These are phyloP conservation scores for Schizochytrium sp. DNA, from an alignment of 108 stramenopile species.

Conservation along the genomic window DNA sequence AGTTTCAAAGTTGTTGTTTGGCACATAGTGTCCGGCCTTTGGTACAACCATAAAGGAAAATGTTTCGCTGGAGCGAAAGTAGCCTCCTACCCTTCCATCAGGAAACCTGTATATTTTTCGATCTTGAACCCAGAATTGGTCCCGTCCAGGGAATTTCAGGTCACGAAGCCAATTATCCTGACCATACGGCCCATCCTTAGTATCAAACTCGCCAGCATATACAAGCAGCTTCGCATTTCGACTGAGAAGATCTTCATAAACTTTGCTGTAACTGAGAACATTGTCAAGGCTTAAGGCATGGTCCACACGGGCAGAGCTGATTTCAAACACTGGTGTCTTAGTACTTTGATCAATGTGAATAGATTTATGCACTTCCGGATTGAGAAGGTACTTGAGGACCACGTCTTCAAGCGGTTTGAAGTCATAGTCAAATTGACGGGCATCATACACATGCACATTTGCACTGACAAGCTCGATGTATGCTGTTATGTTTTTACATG, in stretches of 20 bases:
- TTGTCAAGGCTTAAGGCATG: conserved; percentile 22
- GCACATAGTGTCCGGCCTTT: conserved; percentile 56
- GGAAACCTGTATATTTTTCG: conserved; percentile 7
- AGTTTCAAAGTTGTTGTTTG: conserved; percentile 28
- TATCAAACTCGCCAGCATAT: conserved; percentile 51
- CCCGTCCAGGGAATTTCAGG: not conserved
- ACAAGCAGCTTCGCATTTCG: not conserved
- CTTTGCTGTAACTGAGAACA: not conserved
- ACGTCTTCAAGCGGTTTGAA: not conserved
- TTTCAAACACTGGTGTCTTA: conserved; percentile 52
- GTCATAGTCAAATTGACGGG: conserved; percentile 32
- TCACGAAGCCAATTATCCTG: conserved; percentile 25
- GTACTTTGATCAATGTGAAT: conserved; percentile 4
- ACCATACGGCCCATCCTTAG: conserved; percentile 49
- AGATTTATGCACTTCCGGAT: not conserved
- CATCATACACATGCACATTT: conserved; percentile 43
- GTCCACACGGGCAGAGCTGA: not conserved
- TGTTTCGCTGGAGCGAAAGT: not conserved
- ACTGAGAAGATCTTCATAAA: conserved; percentile 1
- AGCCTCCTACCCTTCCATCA: conserved; percentile 22
- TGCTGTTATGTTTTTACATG: conserved; percentile 22
- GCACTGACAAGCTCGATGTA: not conserved
- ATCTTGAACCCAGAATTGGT: conserved; percentile 5
- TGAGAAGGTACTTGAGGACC: not conserved
- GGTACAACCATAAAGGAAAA: conserved; percentile 13